phyloP scores from a whole-genome alignment of 176 grass and related monocot species.

The Ensete glaucum region DNA sequence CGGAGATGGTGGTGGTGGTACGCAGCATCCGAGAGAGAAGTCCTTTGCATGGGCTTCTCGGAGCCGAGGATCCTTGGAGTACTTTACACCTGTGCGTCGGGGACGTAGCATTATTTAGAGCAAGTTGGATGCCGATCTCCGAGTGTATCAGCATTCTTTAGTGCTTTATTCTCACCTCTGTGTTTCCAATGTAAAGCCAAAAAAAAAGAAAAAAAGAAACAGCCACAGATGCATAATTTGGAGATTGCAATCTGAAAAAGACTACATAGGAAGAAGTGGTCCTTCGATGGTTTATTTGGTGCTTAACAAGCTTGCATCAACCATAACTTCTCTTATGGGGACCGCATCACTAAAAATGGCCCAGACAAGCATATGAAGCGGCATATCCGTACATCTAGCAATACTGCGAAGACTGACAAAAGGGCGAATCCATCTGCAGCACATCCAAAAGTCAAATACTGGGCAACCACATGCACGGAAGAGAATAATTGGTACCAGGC shows the following conservation, averaged over 20 bases:
- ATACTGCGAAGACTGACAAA: too few species aligned
- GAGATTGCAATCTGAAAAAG: slow-evolving; percentile 4
- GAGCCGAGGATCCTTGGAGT: neutral
- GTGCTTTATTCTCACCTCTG: neutral
- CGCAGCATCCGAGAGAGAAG: neutral
- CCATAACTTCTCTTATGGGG: neutral
- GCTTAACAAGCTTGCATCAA: neutral
- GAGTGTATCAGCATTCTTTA: too few species aligned
- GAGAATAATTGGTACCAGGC: too few species aligned
- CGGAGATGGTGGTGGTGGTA: neutral
- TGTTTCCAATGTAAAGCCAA: neutral
- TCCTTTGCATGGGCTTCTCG: neutral
- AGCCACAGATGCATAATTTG: neutral
- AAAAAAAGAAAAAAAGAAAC: too few species aligned
- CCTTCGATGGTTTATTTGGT: neutral
- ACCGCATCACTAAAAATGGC: neutral
- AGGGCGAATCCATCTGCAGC: too few species aligned
- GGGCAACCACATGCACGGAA: too few species aligned
- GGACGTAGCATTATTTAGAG: neutral
- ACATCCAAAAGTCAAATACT: too few species aligned
- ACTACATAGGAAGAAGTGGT: neutral
- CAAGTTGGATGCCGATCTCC: neutral
- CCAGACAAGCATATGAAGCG: neutral
- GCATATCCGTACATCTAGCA: too few species aligned
- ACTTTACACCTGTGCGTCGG: neutral